Evolutionary conservation across 495 filamentous ascomycete species (phyloP).

Genomic region (Annulohypoxylon stygium): DNA sequence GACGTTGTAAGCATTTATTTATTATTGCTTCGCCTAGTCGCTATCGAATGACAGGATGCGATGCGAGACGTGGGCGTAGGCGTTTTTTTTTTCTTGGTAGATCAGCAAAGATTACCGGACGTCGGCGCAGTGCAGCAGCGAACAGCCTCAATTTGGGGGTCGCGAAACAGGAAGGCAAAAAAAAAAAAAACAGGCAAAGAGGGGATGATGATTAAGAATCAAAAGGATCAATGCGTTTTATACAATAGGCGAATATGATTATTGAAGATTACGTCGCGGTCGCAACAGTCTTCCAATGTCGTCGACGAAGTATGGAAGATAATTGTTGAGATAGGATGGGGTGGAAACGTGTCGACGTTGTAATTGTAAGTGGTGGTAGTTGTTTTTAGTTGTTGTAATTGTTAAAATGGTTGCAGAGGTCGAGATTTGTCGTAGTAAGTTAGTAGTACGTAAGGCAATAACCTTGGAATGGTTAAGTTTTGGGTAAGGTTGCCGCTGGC

Average conservation of each 20-base stretch:
- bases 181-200: background rate
- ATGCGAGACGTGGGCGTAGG: conserved; percentile 15
- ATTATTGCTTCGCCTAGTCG: conserved; percentile 22
- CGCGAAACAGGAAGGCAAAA: conserved; percentile 11
- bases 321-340: conserved; percentile 1
- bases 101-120: conserved; percentile 43
- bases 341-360: conserved; percentile 12
- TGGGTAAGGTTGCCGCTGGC: background rate
- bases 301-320: background rate
- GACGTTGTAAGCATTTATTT: conserved; percentile 35
- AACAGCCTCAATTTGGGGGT: conserved; percentile 16
- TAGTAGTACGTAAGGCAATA: conserved; percentile 7
- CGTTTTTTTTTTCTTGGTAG: conserved; percentile 30
- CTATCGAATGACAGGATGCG: conserved; percentile 41
- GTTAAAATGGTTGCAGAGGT: conserved; percentile 1
- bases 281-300: conserved; percentile 9
- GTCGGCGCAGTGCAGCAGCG: conserved; percentile 28
- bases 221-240: conserved; percentile 21
- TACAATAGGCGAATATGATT: conserved; percentile 2
- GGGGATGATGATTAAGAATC: conserved; percentile 5
- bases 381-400: background rate
- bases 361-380: background rate
- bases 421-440: conserved; percentile 15
- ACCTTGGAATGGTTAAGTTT: background rate
- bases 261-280: background rate